Base-by-base conservation (phyloP, 441 rosid species). In the Corymbia calophylla region DNA sequence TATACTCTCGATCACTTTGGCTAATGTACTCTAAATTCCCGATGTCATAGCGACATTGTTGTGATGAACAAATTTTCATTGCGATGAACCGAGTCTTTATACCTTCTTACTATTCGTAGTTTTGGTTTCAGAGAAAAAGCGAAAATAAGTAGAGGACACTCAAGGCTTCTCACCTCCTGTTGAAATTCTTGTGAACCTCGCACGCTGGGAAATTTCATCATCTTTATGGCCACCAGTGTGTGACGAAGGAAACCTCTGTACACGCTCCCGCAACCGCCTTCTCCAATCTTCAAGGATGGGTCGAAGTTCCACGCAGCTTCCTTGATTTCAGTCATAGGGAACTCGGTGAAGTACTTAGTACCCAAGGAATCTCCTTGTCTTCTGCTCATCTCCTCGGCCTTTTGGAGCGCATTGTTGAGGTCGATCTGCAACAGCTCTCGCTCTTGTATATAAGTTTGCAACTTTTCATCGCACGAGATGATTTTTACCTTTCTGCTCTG, bases 251-350 rank as follows among this genome's bases (percentile, higher is more conserved):
- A 9, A 88, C 98, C 98, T 91, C 90, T 93, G 89, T 96, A 97
- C 91, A 98, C 95, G 92, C 93, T 96, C 82, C 99, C 99, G 89
- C 94, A 96, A 87, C 99, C 98, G 47, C 99, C 99, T 95, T 96
- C 98, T 55, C 99, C 99, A 88, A 98, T 95, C 95, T 95, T 97
- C 93, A 91, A 87, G 87, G 96, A 93, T 48, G 93, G 92, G 91
- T 96, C 95, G 91, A 98, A 98, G 86, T 94, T 94, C 70, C 32
- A 60, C 64, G 98, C 95, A 58, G 99, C 99, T 91, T 94, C 97
- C 91, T 94, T 92, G 70, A 97, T 93, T 93, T 98, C 99, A 39
- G 95, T 91, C 93, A 94, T 90, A 53, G 97, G 92, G 90, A 96
- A 95, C 88, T 96, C 96, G 29, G 98, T 93, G 91, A 92, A 95